phyloP scores from a whole-genome alignment of 495 filamentous ascomycete genomes.

The Aspergillus taichungensis region DNA sequence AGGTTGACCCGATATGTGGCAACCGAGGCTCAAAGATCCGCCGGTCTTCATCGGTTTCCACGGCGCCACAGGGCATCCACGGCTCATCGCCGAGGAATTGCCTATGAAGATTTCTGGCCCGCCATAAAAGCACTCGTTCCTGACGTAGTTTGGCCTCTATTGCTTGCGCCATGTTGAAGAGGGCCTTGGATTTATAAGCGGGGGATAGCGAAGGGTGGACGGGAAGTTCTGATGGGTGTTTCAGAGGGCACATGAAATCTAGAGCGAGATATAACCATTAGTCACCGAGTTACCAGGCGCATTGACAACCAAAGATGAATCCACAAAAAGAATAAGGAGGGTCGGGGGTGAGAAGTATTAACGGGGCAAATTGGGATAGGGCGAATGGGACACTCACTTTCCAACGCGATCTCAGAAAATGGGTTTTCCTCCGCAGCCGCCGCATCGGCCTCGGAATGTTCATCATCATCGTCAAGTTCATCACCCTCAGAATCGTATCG shows the following conservation, averaged over 20 bases:
- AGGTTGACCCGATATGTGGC: constrained; percentile 9
- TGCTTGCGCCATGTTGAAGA: constrained; percentile 69
- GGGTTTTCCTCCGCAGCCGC: constrained; percentile 71
- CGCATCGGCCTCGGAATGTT: constrained; percentile 66
- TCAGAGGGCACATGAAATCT: constrained; percentile 85
- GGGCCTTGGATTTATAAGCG: constrained; percentile 70
- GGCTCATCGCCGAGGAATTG: constrained; percentile 69
- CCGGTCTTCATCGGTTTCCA: constrained; percentile 28
- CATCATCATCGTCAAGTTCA: constrained; percentile 63
- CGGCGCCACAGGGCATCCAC: constrained; percentile 63
- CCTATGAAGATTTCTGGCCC: constrained; percentile 66
- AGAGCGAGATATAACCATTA: constrained; percentile 7
- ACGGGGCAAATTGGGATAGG: background rate
- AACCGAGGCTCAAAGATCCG: constrained; percentile 34
- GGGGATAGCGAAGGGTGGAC: constrained; percentile 75
- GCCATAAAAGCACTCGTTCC: constrained; percentile 67
- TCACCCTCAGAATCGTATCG: constrained; percentile 81
- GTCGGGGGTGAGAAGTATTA: background rate
- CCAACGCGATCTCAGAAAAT: constrained; percentile 70
- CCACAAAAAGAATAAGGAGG: background rate
- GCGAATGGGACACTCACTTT: constrained; percentile 51
- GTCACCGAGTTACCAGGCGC: background rate
- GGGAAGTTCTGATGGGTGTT: constrained; percentile 75
- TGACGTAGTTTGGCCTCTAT: constrained; percentile 63
- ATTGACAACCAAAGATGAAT: background rate